These are phyloP conservation scores for Pseudonitzschia multiseries DNA, from an alignment of 108 stramenopile species.

Conservation along the genomic window DNA sequence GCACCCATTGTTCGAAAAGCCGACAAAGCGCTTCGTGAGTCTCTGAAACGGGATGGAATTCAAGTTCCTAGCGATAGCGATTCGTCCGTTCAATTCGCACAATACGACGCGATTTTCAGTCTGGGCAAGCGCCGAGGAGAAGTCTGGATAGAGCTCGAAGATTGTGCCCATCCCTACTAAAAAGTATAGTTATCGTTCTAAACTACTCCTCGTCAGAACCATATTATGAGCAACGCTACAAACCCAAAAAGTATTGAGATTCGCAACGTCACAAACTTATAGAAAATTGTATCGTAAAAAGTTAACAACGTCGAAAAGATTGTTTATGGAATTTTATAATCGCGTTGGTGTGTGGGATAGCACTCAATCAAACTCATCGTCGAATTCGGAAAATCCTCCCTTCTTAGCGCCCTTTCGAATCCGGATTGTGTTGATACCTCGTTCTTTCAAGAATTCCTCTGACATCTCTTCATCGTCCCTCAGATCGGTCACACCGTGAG, in stretches of 20 bases:
- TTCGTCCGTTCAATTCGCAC: conserved; percentile 69
- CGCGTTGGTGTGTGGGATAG: too few relatives aligned
- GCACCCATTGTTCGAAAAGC: conserved; percentile 77
- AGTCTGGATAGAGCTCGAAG: conserved; percentile 84
- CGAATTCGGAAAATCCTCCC: conserved; percentile 23
- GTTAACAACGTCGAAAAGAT: too few relatives aligned
- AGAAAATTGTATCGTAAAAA: too few relatives aligned
- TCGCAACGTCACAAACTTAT: too few relatives aligned
- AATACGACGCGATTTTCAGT: conserved; percentile 89
- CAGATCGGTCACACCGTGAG: conserved; percentile 39
- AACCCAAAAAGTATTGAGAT: too few relatives aligned
- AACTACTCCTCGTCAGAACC: too few relatives aligned
- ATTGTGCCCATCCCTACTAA: conserved; percentile 53
- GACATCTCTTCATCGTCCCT: conserved; percentile 38
- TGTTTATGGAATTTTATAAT: too few relatives aligned
- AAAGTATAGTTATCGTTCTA: neutral
- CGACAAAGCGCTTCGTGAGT: conserved; percentile 53
- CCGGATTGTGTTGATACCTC: conserved; percentile 33
- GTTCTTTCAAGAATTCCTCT: conserved; percentile 25
- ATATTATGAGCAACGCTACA: too few relatives aligned
- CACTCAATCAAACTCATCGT: conserved; percentile 36
- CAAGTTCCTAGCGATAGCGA: conserved; percentile 22
- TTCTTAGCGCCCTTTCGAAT: conserved; percentile 31
- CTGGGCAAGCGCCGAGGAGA: conserved; percentile 86
- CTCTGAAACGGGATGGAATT: conserved; percentile 68